Conservation (phyloP, 768 basidiomycete species). For the Collybia sp. region DNA sequence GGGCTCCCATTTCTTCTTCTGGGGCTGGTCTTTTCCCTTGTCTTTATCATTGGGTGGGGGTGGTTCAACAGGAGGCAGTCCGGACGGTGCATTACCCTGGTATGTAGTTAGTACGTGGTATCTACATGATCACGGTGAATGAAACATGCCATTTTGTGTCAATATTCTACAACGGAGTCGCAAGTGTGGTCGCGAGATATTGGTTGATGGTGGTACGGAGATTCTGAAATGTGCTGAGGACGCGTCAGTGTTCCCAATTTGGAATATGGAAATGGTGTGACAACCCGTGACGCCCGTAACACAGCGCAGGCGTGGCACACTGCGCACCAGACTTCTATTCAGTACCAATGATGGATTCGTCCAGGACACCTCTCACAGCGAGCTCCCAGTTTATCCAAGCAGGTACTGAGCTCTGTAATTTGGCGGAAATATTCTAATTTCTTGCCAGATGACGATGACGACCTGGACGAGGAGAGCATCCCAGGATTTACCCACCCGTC, state of each 20-base stretch:
- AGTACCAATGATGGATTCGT: slow-evolving; percentile 30
- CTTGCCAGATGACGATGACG: slow-evolving; percentile 68
- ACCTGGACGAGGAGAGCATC: slow-evolving; percentile 77
- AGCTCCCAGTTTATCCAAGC: slow-evolving; percentile 79
- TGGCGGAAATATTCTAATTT: slow-evolving; percentile 4
- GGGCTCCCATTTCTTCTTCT: slow-evolving; percentile 97
- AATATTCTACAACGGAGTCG: not conserved
- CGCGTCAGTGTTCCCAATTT: slow-evolving; percentile 48
- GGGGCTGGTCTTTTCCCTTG: slow-evolving; percentile 45
- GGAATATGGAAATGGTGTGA: slow-evolving; percentile 20
- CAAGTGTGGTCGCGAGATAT: slow-evolving; percentile 3
- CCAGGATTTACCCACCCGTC: slow-evolving; percentile 73
- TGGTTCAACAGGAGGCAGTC: slow-evolving; percentile 32
- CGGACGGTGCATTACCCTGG: slow-evolving; percentile 78
- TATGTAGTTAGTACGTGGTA: too few species aligned
- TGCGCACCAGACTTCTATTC: slow-evolving; percentile 6
- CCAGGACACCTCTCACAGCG: slow-evolving; percentile 51
- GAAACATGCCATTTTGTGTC: not conserved
- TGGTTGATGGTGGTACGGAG: slow-evolving; percentile 8
- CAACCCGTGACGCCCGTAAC: slow-evolving; percentile 12
- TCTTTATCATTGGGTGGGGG: slow-evolving; percentile 35
- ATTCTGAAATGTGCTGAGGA: slow-evolving; percentile 21
- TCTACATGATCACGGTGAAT: not conserved
- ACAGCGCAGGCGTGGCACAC: slow-evolving; percentile 22
- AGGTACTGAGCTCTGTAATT: slow-evolving; percentile 32